Conservation (phyloP, 2,329 filamentous ascomycete genomes). For the Colletotrichum costaricense region DNA sequence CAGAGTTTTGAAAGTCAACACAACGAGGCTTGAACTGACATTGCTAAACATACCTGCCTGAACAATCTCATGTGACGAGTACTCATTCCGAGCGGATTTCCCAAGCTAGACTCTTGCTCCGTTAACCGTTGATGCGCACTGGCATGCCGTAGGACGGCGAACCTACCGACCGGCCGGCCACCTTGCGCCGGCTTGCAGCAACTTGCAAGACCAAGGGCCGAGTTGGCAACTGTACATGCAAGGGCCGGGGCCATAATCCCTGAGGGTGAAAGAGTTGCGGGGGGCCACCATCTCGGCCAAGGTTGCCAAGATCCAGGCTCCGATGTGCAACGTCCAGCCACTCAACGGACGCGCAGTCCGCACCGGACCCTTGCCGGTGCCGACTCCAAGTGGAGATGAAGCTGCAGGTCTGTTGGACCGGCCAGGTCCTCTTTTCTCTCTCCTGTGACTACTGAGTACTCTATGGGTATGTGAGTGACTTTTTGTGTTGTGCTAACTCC, state of each 20-base stretch:
- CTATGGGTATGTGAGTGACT: not conserved
- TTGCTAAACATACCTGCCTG: not conserved
- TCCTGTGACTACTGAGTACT: not conserved
- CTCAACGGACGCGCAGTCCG: slow-evolving; percentile 20
- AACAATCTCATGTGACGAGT: too few species aligned
- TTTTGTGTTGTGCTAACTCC: not conserved
- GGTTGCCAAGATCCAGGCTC: slow-evolving; percentile 14
- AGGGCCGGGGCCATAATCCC: slow-evolving; percentile 1
- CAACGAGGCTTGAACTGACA: not conserved
- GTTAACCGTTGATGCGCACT: not conserved
- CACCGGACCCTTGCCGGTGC: slow-evolving; percentile 17
- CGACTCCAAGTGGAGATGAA: slow-evolving; percentile 24
- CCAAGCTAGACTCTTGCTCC: not conserved
- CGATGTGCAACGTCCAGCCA: slow-evolving; percentile 26
- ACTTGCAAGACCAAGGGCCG: slow-evolving; percentile 11
- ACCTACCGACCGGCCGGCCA: slow-evolving; percentile 13
- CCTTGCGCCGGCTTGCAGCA: slow-evolving; percentile 10
- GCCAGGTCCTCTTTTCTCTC: not conserved
- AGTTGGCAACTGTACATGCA: slow-evolving; percentile 12
- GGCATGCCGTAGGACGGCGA: not conserved
- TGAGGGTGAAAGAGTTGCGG: not conserved
- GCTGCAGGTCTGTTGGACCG: slow-evolving; percentile 16
- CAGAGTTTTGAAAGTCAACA: not conserved
- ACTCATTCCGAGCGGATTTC: not conserved
- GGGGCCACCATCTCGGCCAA: slow-evolving; percentile 23